phyloP scores from a whole-genome alignment of 176 grass and related monocot species.

The Zoysia pacifica region DNA sequence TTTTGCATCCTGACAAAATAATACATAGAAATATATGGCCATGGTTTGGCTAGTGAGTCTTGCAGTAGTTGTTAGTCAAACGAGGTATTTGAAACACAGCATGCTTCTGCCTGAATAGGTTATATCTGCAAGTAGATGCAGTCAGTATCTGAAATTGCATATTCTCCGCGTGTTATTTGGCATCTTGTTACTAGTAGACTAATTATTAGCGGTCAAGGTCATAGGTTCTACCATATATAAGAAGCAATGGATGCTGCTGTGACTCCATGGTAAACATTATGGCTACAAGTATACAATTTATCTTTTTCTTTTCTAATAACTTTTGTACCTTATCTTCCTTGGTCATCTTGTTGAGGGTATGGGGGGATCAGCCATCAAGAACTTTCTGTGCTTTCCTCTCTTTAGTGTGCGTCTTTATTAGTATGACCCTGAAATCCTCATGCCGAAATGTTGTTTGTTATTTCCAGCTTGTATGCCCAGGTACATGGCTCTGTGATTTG shows the following conservation, averaged over 20 bases:
- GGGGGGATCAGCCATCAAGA: neutral
- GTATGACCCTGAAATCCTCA: neutral
- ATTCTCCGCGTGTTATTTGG: neutral
- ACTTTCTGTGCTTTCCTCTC: neutral
- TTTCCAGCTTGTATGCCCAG: constrained; percentile 72
- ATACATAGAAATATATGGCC: neutral
- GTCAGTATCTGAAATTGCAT: neutral
- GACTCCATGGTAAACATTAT: neutral
- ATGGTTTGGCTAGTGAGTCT: neutral
- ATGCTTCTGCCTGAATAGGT: neutral
- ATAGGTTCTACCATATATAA: neutral
- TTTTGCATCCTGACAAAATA: neutral
- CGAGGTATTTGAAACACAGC: neutral
- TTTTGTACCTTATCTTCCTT: neutral
- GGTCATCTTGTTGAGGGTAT: neutral
- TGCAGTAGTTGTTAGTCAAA: neutral
- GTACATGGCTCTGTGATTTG: constrained; percentile 75
- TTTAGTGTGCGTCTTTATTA: neutral
- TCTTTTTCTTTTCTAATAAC: neutral
- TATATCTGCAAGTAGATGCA: neutral
- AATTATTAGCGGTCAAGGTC: neutral
- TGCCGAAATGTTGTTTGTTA: constrained; percentile 5
- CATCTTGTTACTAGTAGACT: neutral
- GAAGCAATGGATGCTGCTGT: neutral
- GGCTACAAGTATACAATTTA: neutral